Conservation (phyloP, 345 rosid species). For the Hibiscus syriacus region DNA sequence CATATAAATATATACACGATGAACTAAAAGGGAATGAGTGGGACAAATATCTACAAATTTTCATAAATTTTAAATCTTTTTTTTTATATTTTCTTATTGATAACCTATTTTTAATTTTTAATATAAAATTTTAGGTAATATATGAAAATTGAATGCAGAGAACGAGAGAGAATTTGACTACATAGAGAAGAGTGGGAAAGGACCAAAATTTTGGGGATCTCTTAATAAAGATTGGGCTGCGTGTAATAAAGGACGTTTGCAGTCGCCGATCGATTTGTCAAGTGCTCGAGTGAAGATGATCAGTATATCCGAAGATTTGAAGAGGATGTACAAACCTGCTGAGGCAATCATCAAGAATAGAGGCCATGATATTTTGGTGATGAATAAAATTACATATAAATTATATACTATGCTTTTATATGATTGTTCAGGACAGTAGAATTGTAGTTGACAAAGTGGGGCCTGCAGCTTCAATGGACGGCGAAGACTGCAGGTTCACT, state of each 20-base stretch:
- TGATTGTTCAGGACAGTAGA: too few species aligned
- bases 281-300: neutral
- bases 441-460: too few species aligned
- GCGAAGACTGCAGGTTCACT: slow-evolving; percentile 45
- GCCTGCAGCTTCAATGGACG: too few species aligned
- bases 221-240: neutral
- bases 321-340: neutral
- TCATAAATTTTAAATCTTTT: too few species aligned
- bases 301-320: neutral
- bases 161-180: neutral
- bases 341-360: neutral
- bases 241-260: neutral
- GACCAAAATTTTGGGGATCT: neutral
- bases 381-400: too few species aligned
- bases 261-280: neutral
- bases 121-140: too few species aligned
- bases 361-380: neutral
- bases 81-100: neutral
- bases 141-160: neutral
- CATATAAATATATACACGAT: too few species aligned
- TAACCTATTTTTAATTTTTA: too few species aligned
- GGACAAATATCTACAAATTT: too few species aligned
- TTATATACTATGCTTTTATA: too few species aligned
- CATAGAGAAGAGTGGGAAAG: neutral
- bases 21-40: too few species aligned